Evolutionary conservation across 306 rosid genomes (phyloP), one percentile per base, ranked within the genome.

Genomic region (Castanospermum australe): DNA sequence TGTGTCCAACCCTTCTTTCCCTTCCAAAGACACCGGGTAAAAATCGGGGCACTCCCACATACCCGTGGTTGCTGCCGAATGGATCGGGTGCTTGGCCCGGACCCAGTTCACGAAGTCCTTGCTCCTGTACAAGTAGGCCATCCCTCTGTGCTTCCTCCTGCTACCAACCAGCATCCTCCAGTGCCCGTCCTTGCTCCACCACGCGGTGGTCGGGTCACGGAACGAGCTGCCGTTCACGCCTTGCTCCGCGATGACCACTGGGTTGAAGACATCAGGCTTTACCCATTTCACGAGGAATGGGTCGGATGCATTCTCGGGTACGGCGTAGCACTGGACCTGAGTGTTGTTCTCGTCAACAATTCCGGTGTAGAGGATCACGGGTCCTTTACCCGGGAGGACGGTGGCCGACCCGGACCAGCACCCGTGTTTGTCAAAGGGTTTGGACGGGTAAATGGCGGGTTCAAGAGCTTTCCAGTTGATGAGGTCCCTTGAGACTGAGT

Each of bases 321-420:
- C 1, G 9, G 98, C 96, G 0, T 87, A 85, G 61, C 89, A 90
- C 84, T 95, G 99, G 55, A 88, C 94, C 47, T 92, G 96, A 5
- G 72, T 84, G 0, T 67, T 20, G 0, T 81, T 73, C 0, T 86
- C 20, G 72, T 92, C 97, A 2, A 88, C 1, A 0, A 86, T 72
- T 12, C 98, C 97, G 0, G 99, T 95, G 82, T 95, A 91, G 1
- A 91, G 79, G 17, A 95, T 93, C 0, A 91, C 60, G 30, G 97
- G 98, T 71, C 89, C 90, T 81, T 71, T 68, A 0, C 94, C 92
- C 0, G 96, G 96, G 20, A 91, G 67, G 4, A 95, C 0, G 0
- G 99, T 95, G 81, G 90, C 90, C 0, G 97, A 92, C 5, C 99
- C 98, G 0, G 99, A 95, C 99, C 99, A 95, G 5, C 94, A 88